Conservation (phyloP, 768 basidiomycete species). For the Psilocybe azurescens region DNA sequence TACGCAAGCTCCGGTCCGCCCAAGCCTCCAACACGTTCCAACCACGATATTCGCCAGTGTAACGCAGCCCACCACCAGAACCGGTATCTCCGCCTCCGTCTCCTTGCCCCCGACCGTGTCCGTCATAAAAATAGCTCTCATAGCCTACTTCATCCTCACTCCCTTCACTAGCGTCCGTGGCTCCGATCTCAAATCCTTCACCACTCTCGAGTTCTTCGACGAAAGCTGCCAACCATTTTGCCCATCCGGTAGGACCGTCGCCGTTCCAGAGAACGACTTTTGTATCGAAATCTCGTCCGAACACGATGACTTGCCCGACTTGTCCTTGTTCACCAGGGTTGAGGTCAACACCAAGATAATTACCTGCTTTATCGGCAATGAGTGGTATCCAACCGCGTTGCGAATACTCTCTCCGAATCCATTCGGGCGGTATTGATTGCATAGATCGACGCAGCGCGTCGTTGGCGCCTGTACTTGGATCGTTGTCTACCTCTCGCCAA, state of each 20-base stretch:
- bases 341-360: constrained; percentile 96
- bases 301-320: constrained; percentile 94
- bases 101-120: constrained; percentile 75
- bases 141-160: constrained; percentile 89
- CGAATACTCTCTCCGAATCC: constrained; percentile 90
- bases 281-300: constrained; percentile 98
- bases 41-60: constrained; percentile 87
- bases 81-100: constrained; percentile 81
- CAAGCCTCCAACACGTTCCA: constrained; percentile 94
- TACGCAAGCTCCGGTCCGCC: constrained; percentile 87
- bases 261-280: constrained; percentile 96
- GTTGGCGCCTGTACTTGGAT: constrained; percentile 86
- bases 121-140: constrained; percentile 86
- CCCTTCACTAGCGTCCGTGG: constrained; percentile 61
- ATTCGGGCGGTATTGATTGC: constrained; percentile 88
- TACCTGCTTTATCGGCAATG: constrained; percentile 91
- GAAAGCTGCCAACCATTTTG: constrained; percentile 89
- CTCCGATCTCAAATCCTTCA: constrained; percentile 85
- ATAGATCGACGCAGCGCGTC: constrained; percentile 71
- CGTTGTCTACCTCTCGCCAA: constrained; percentile 93
- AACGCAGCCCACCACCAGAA: constrained; percentile 68
- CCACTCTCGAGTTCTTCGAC: constrained; percentile 92
- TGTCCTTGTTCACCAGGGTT: constrained; percentile 80
- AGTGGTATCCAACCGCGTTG: constrained; percentile 97
- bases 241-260: constrained; percentile 93